Evolutionary conservation across 371 early-diverging fungal species (phyloP).

Genomic region (Mortierella sp.): DNA sequence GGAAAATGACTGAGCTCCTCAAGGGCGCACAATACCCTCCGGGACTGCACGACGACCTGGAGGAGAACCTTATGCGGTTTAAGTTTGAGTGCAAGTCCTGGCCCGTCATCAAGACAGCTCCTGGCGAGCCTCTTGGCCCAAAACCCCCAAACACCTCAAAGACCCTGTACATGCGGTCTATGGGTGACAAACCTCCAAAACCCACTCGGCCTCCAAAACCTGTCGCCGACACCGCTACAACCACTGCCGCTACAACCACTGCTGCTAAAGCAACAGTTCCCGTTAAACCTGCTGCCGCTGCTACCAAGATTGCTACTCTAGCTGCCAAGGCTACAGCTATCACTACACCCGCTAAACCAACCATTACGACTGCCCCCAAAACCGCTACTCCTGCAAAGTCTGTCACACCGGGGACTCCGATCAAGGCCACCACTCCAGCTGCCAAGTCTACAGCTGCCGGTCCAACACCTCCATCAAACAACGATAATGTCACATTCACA

Average conservation of each 20-base stretch:
- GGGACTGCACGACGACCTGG: neutral
- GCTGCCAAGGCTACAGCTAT: neutral
- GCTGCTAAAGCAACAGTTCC: neutral
- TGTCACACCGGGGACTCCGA: neutral
- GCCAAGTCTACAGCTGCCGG: neutral
- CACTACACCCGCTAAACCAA: neutral
- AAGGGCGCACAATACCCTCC: neutral
- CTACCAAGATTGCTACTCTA: neutral
- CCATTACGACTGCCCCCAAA: neutral
- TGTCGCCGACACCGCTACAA: neutral
- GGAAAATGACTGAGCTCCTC: constrained; percentile 2
- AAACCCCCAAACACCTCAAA: neutral
- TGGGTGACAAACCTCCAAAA: neutral
- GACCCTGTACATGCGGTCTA: neutral
- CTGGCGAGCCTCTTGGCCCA: neutral
- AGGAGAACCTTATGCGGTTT: neutral
- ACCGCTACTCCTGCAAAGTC: neutral
- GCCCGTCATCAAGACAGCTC: neutral
- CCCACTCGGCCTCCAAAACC: neutral
- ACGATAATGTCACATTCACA: neutral
- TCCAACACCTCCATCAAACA: neutral
- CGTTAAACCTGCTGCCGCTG: neutral
- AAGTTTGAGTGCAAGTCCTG: constrained; percentile 3
- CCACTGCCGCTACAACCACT: neutral
- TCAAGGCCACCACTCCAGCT: neutral